Evolutionary conservation across 164 flowering plant species (phyloP).

Genomic region (Hamamelis virginiana): DNA sequence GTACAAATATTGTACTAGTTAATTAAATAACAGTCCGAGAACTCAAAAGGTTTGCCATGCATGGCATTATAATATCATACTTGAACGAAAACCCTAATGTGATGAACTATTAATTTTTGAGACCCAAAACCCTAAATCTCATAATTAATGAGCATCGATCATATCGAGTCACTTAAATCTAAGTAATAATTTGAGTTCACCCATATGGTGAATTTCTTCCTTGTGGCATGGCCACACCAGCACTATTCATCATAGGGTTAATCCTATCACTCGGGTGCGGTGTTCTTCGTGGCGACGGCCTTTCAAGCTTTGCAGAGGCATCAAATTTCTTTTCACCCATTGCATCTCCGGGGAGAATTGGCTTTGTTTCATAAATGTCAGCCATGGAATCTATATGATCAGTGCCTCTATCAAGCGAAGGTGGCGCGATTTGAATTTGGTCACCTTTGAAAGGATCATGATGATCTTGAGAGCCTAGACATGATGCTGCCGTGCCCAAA

Average conservation of each 20-base stretch:
- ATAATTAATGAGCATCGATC: not conserved
- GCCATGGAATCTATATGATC: slow-evolving; percentile 49
- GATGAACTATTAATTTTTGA: not conserved
- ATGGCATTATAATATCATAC: slow-evolving; percentile 24
- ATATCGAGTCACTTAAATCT: not conserved
- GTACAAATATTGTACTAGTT: slow-evolving; percentile 15
- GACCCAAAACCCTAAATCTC: slow-evolving; percentile 13
- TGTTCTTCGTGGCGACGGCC: slow-evolving; percentile 72
- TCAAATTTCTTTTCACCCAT: slow-evolving; percentile 48
- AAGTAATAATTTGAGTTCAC: slow-evolving; percentile 17
- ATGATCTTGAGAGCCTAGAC: slow-evolving; percentile 46
- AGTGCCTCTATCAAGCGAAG: slow-evolving; percentile 27
- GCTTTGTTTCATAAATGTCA: slow-evolving; percentile 64
- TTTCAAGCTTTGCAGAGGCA: slow-evolving; percentile 46
- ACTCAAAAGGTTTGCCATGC: slow-evolving; percentile 17
- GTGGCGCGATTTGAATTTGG: slow-evolving; percentile 44
- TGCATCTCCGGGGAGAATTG: slow-evolving; percentile 33
- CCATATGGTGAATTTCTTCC: slow-evolving; percentile 59
- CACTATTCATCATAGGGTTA: slow-evolving; percentile 44
- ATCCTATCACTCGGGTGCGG: slow-evolving; percentile 32
- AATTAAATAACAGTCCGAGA: not conserved
- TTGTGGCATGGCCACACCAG: slow-evolving; percentile 32
- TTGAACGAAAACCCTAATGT: slow-evolving; percentile 4
- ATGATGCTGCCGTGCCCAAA: slow-evolving; percentile 37
- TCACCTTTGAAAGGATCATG: slow-evolving; percentile 44